phyloP scores from a whole-genome alignment of 192 early-diverging fungal genomes.

The Radiomyces spectabilis region DNA sequence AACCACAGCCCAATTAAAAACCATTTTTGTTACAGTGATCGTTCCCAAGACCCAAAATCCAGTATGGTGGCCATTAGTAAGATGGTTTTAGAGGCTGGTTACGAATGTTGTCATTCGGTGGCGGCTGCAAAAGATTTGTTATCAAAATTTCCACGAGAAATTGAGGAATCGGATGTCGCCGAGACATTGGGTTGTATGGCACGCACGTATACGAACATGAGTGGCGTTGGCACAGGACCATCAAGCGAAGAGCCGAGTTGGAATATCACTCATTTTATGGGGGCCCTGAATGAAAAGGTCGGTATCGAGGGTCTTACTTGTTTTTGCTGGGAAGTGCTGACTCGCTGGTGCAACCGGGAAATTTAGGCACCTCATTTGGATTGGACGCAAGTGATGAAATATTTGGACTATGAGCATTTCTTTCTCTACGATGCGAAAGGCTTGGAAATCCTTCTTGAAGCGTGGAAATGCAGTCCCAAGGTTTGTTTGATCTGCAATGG shows the following conservation, averaged over 20 bases:
- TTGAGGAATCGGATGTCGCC: conserved; percentile 47
- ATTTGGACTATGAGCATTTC: conserved; percentile 59
- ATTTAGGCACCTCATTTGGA: conserved; percentile 48
- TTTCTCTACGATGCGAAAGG: conserved; percentile 44
- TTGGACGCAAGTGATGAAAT: conserved; percentile 56
- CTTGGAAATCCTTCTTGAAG: conserved; percentile 52
- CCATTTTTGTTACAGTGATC: conserved; percentile 46
- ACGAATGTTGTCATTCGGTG: conserved; percentile 36
- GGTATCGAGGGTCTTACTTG: too few relatives aligned
- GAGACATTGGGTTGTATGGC: conserved; percentile 61
- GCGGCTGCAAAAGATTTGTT: conserved; percentile 35
- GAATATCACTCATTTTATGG: too few relatives aligned
- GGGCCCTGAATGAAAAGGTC: too few relatives aligned
- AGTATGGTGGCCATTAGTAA: conserved; percentile 28
- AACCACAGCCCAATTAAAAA: too few relatives aligned
- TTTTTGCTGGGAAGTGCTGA: too few relatives aligned
- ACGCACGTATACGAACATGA: conserved; percentile 33
- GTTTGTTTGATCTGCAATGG: too few relatives aligned
- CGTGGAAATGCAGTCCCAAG: conserved; percentile 36
- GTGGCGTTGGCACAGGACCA: conserved; percentile 24
- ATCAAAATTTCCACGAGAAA: conserved; percentile 26
- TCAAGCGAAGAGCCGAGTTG: too few relatives aligned
- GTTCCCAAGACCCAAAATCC: conserved; percentile 45
- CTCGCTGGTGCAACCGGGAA: too few relatives aligned
- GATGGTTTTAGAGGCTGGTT: conserved; percentile 42